Evolutionary conservation across 2,329 filamentous ascomycete species (phyloP).

Genomic region (Botryotinia calthae): DNA sequence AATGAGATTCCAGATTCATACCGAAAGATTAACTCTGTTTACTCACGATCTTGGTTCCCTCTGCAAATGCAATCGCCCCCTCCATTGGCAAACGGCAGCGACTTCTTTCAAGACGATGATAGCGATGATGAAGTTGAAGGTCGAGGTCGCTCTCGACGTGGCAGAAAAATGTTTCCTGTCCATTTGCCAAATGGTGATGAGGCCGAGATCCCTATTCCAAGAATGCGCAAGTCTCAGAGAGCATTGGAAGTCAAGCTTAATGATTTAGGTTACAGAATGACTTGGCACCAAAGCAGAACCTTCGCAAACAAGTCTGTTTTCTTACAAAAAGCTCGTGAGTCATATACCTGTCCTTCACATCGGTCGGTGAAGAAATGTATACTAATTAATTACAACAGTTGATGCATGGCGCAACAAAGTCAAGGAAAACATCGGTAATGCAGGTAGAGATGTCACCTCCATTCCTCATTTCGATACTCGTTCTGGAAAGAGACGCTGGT

Average conservation of each 20-base stretch:
- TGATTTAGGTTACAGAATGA: slow-evolving; percentile 91
- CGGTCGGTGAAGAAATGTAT: neutral
- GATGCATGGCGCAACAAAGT: slow-evolving; percentile 95
- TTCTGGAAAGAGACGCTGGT: slow-evolving; percentile 76
- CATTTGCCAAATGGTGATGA: slow-evolving; percentile 68
- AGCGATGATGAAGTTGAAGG: slow-evolving; percentile 53
- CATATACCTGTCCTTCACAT: slow-evolving; percentile 2
- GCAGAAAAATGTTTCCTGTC: slow-evolving; percentile 57
- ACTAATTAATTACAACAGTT: slow-evolving; percentile 53
- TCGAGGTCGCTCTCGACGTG: slow-evolving; percentile 37
- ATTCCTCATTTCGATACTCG: slow-evolving; percentile 87
- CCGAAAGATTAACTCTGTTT: slow-evolving; percentile 85
- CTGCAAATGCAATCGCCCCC: slow-evolving; percentile 88
- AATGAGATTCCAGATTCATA: slow-evolving; percentile 96
- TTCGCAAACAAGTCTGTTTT: slow-evolving; percentile 86
- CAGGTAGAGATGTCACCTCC: slow-evolving; percentile 70
- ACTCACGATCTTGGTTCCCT: slow-evolving; percentile 86
- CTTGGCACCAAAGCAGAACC: slow-evolving; percentile 90
- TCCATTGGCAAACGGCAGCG: slow-evolving; percentile 68
- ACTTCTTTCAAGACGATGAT: slow-evolving; percentile 70
- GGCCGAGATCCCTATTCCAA: slow-evolving; percentile 70
- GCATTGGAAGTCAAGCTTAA: slow-evolving; percentile 87
- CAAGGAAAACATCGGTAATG: slow-evolving; percentile 73
- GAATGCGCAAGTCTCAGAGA: slow-evolving; percentile 66
- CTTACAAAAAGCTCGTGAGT: slow-evolving; percentile 86